Conservation (phyloP, 2,329 filamentous ascomycete genomes). For the Curvularia eragrostidis region DNA sequence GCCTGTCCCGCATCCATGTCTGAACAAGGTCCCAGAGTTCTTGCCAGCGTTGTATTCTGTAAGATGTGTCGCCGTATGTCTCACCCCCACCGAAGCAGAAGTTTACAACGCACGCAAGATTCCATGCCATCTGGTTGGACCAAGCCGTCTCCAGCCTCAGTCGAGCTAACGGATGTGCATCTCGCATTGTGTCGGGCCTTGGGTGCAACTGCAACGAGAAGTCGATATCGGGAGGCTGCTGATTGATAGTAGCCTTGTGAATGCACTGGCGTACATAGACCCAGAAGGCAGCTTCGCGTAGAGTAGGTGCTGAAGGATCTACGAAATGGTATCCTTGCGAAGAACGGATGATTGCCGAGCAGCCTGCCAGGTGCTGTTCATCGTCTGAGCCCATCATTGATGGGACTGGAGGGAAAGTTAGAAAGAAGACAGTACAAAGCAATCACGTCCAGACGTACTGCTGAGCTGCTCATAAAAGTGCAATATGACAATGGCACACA, state of each 20-base stretch:
- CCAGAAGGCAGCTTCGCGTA: conserved; percentile 45
- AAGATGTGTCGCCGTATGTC: conserved; percentile 16
- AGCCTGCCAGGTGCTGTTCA: conserved; percentile 40
- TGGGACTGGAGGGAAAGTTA: conserved; percentile 26
- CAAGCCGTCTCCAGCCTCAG: conserved; percentile 41
- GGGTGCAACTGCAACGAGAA: conserved; percentile 38
- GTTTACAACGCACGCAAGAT: conserved; percentile 39
- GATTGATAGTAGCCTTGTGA: conserved; percentile 43
- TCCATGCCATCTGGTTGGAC: conserved; percentile 45
- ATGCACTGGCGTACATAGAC: conserved; percentile 45
- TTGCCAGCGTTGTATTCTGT: conserved; percentile 28
- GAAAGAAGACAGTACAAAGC: not conserved
- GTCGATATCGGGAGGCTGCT: conserved; percentile 41
- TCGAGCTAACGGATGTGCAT: conserved; percentile 34
- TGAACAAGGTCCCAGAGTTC: conserved; percentile 34
- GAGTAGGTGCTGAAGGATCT: conserved; percentile 42
- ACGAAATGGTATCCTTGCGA: conserved; percentile 38
- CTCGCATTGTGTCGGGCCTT: conserved; percentile 28
- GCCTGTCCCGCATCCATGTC: conserved; percentile 33
- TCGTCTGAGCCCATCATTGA: conserved; percentile 38
- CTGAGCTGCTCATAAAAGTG: conserved; percentile 44
- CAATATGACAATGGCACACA: conserved; percentile 44
- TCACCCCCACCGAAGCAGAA: conserved; percentile 38
- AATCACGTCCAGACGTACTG: conserved; percentile 18
- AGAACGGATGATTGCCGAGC: conserved; percentile 40